Conservation (phyloP, 305 asterid genomes). For the Fraxinus dipetala region DNA sequence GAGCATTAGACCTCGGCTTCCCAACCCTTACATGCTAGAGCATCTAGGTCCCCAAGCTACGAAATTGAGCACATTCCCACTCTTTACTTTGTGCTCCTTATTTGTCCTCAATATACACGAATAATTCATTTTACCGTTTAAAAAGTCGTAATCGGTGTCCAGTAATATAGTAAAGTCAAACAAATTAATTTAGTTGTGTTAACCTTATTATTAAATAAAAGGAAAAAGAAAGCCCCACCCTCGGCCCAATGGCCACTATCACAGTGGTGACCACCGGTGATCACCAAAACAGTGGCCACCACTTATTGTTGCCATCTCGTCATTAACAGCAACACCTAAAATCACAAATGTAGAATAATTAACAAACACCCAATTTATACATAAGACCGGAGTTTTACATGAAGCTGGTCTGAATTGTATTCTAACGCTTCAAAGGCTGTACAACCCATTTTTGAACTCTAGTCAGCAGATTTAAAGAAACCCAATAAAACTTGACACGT, state of each 20-base stretch:
- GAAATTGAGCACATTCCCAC: background rate
- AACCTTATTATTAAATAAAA: background rate
- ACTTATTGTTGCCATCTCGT: background rate
- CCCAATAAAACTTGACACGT: background rate
- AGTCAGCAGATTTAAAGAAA: background rate
- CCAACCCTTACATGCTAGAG: background rate
- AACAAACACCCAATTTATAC: background rate
- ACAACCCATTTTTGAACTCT: background rate
- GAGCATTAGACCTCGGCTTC: background rate
- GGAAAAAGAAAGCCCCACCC: background rate
- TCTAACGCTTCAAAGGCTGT: background rate
- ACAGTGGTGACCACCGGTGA: background rate
- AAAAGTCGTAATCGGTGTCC: background rate
- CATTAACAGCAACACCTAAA: background rate
- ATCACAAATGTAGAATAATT: background rate
- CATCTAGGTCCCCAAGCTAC: background rate
- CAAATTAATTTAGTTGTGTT: background rate
- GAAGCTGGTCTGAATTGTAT: background rate
- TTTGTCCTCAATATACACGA: background rate
- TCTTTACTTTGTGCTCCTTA: background rate
- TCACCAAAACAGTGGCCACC: background rate
- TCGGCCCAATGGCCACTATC: background rate
- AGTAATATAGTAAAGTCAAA: background rate
- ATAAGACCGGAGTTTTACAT: background rate
- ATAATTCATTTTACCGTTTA: background rate